These are phyloP conservation scores for Multifurca ochricompacta DNA, from an alignment of 768 basidiomycete species.

Conservation along the genomic window DNA sequence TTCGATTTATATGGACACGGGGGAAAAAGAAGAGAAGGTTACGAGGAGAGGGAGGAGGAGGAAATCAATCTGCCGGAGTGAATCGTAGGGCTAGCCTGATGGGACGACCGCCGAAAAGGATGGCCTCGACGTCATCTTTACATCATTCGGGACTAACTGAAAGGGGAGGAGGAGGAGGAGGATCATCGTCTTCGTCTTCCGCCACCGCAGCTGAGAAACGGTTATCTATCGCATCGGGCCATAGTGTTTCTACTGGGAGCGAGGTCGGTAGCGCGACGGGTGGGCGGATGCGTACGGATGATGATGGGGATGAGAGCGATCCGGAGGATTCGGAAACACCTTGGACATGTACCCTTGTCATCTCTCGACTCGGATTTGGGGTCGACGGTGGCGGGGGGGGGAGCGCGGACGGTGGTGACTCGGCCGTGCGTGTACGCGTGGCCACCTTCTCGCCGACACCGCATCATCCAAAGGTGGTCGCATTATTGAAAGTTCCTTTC, in stretches of 20 bases:
- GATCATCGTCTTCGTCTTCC: too few species aligned
- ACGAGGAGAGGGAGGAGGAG: background rate
- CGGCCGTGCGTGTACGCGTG: slow-evolving; percentile 45
- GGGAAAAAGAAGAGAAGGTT: slow-evolving; percentile 29
- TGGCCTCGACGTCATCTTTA: background rate
- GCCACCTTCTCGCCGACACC: slow-evolving; percentile 86
- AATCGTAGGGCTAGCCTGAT: background rate
- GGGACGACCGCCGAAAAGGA: background rate
- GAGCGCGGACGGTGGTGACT: background rate
- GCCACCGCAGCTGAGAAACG: background rate
- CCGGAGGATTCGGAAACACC: slow-evolving; percentile 95
- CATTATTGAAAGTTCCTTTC: slow-evolving; percentile 83
- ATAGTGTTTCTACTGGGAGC: background rate
- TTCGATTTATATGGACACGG: slow-evolving; percentile 73
- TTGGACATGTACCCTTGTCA: slow-evolving; percentile 78
- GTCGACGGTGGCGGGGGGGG: slow-evolving; percentile 7
- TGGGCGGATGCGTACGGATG: slow-evolving; percentile 22
- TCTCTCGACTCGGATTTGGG: slow-evolving; percentile 36
- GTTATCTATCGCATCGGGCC: background rate
- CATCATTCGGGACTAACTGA: background rate
- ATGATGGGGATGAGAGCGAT: slow-evolving; percentile 75
- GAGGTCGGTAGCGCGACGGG: background rate
- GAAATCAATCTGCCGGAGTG: background rate
- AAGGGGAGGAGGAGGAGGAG: background rate
- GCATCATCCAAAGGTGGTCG: slow-evolving; percentile 93